These are phyloP conservation scores for Peronospora belbahrii DNA, from an alignment of 352 stramenopile species.

Conservation along the genomic window DNA sequence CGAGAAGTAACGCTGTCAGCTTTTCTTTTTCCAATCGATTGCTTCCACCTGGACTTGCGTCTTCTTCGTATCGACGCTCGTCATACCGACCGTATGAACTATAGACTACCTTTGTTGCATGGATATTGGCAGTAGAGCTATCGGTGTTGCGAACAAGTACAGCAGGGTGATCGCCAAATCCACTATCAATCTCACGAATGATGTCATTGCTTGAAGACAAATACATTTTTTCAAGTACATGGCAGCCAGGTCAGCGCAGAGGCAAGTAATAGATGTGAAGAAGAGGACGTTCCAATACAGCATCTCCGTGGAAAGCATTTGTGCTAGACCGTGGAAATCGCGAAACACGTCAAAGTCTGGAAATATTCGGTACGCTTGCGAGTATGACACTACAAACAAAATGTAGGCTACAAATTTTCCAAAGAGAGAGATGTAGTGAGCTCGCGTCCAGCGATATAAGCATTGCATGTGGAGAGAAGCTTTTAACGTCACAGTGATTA, in stretches of 20 bases:
- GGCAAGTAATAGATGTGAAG: constrained; percentile 51
- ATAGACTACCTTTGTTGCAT: constrained; percentile 15
- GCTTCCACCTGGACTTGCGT: not conserved
- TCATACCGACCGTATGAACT: constrained; percentile 30
- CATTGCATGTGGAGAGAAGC: constrained; percentile 67
- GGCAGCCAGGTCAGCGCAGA: constrained; percentile 53
- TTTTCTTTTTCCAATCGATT: constrained; percentile 26
- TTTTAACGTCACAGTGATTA: constrained; percentile 73
- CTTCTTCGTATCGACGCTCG: constrained; percentile 21
- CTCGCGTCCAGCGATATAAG: constrained; percentile 62
- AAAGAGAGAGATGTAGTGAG: constrained; percentile 66
- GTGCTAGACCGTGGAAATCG: constrained; percentile 59
- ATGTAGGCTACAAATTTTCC: constrained; percentile 57
- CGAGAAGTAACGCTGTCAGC: constrained; percentile 42
- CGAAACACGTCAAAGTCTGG: constrained; percentile 64
- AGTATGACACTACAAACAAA: constrained; percentile 65
- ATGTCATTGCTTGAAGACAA: constrained; percentile 77
- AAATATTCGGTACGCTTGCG: constrained; percentile 51
- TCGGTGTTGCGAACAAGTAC: constrained; percentile 12
- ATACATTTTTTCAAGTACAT: constrained; percentile 82
- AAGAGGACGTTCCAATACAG: constrained; percentile 62
- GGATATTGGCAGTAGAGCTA: constrained; percentile 7
- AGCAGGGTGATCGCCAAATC: constrained; percentile 31
- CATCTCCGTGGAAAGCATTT: constrained; percentile 45
- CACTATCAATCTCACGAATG: constrained; percentile 78